Conservation (phyloP, 306 rosid species). For the Dalbergia oliveri region DNA sequence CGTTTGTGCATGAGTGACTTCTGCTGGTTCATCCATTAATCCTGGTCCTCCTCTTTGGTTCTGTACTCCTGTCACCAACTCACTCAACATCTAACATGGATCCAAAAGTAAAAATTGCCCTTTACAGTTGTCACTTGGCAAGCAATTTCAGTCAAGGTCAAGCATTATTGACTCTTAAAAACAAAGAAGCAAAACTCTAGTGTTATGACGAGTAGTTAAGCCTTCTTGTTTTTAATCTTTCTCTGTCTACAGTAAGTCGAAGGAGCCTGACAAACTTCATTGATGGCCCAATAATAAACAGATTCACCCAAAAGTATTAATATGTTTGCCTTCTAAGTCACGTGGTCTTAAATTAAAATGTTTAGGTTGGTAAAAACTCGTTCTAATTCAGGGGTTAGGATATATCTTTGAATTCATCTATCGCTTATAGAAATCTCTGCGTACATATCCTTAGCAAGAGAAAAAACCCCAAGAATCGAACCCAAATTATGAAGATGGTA, state of each 20-base stretch:
- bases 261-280: no score
- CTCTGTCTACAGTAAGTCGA: no score
- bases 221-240: no score
- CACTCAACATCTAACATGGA: neutral
- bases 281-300: no score
- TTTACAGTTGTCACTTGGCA: neutral
- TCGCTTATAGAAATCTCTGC: no score
- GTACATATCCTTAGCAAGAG: no score
- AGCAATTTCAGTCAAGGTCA: neutral
- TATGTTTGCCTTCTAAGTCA: neutral
- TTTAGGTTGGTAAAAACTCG: no score
- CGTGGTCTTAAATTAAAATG: neutral
- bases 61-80: neutral
- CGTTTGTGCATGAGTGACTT: neutral
- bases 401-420: no score
- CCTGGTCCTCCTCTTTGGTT: neutral
- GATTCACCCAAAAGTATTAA: no score
- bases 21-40: neutral
- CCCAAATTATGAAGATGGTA: neutral
- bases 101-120: neutral
- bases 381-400: no score
- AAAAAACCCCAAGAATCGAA: no score
- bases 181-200: neutral
- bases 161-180: neutral
- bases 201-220: no score